A percentile compares a stretch with the other conserved stretches of the same genome.
Evolutionary conservation across 1,284 basidiomycete species (phyloP).

Genomic region (Gymnopus androsaceus): DNA sequence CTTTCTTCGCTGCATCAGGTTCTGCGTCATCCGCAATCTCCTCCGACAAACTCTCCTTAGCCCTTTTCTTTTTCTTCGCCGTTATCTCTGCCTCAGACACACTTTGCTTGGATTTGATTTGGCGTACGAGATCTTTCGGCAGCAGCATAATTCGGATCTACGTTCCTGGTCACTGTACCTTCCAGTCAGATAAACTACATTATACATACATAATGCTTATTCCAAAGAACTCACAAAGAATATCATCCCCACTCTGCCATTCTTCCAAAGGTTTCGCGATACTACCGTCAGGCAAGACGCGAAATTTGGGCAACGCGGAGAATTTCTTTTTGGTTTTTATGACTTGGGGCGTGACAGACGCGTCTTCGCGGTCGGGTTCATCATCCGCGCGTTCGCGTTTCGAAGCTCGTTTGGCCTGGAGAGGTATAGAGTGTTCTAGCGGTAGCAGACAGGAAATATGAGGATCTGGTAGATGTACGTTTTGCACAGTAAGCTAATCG

Average conservation of each 20-base stretch:
- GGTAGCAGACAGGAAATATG: not conserved
- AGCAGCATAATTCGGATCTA: not conserved
- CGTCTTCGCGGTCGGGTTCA: not conserved
- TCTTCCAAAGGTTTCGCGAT: conserved; percentile 34
- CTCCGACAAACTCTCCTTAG: not conserved
- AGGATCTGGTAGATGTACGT: not conserved
- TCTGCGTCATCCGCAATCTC: not conserved
- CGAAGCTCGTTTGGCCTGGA: not conserved
- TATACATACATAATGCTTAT: not conserved
- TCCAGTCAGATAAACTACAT: not conserved
- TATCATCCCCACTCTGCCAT: conserved; percentile 25
- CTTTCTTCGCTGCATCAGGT: not conserved
- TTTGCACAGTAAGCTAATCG: conserved; percentile 3
- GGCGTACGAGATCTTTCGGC: not conserved
- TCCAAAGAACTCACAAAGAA: not conserved
- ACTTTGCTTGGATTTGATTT: not conserved
- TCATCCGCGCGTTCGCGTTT: not conserved
- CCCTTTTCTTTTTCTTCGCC: not conserved
- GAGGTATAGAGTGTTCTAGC: not conserved
- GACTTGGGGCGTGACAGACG: not conserved
- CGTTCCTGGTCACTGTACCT: not conserved
- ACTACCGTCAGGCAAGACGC: conserved; percentile 42
- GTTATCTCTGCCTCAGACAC: not conserved
- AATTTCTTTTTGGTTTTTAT: conserved; percentile 52
- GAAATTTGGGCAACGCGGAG: conserved; percentile 55